Evolutionary conservation across 257 asterid genomes (phyloP), one percentile per base, ranked within the genome.

Genomic region (Solanum pennellii): DNA sequence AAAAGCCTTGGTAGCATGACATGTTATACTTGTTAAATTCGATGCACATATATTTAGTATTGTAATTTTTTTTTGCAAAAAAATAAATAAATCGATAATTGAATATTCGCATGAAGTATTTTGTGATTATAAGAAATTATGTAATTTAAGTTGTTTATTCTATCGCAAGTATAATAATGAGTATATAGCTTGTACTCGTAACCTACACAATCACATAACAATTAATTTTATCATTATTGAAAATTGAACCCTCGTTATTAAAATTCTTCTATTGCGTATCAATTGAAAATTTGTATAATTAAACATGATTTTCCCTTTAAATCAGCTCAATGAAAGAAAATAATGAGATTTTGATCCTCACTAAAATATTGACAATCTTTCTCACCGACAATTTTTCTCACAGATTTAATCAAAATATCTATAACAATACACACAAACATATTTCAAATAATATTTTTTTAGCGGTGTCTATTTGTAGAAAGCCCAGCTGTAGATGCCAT

Each of bases 331-430:
- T 3, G 7, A n/a, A 62, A 62, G 13, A 10, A 23, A 62, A 9
- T 1, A 10, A 7, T 23, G 7, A 3, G 0, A 62, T 10, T 10
- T 3, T 10, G 0, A 23, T 49, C 16, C 7, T 6, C 21, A 15
- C 0, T 62, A 1, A 59, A 20, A 59, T 59, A 59, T 7, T 5
- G 2, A 59, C 0, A 59, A 20, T 3, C 25, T 20, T 20, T n/a
- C 25, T 42, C 5, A 4, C 1, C 35, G 5, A 33, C 1, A 1
- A 1, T 47, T 2, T 13, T 47, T 47, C 0, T 13, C 3, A 23
- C 1, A 7, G 5, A 23, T 62, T 23, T 10, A 4, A 62, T 23
- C 31, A 23, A 62, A 62, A n/a, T 62, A 62, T 62, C 1, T 1
- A 1, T 62, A 5, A n/a, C 2, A 62, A 62, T 20, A 56, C 11